A percentile compares a stretch with the other conserved stretches of the same genome.
Conservation (phyloP, 2,329 filamentous ascomycete species). For the Aspergillus melleus region DNA sequence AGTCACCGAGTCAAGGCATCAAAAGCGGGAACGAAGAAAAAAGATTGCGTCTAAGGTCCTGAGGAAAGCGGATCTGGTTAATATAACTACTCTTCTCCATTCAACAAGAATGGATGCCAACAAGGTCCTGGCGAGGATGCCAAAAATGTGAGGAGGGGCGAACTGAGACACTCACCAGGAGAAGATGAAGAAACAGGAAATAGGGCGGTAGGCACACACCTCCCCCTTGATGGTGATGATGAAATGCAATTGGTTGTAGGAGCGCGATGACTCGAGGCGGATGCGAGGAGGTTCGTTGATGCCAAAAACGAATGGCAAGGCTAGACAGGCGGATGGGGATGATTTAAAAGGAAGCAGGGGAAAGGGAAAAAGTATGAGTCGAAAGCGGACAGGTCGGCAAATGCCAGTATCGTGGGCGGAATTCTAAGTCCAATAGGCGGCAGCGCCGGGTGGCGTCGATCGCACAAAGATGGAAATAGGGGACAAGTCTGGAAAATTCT, state of each 20-base stretch:
- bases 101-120: background rate
- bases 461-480: constrained; percentile 14
- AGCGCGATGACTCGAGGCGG: background rate
- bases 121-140: background rate
- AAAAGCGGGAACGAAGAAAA: background rate
- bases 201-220: background rate
- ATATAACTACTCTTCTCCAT: background rate
- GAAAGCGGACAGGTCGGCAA: constrained; percentile 19
- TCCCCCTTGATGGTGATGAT: constrained; percentile 2
- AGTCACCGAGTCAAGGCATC: background rate
- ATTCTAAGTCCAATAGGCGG: constrained; percentile 18
- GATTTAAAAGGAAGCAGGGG: constrained; percentile 7
- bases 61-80: background rate
- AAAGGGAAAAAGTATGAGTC: constrained; percentile 15
- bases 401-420: constrained; percentile 23
- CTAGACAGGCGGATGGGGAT: background rate
- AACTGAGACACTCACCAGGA: background rate
- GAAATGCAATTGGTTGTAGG: constrained; percentile 1
- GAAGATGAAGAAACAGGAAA: background rate
- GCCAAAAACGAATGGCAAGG: constrained; percentile 7
- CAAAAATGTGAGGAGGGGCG: background rate
- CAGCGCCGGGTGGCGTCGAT: constrained; percentile 10
- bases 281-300: constrained; percentile 13
- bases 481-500: constrained; percentile 15
- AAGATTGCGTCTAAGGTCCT: background rate